Evolutionary conservation across 768 basidiomycete species (phyloP).

Genomic region (Boletus huronensis): DNA sequence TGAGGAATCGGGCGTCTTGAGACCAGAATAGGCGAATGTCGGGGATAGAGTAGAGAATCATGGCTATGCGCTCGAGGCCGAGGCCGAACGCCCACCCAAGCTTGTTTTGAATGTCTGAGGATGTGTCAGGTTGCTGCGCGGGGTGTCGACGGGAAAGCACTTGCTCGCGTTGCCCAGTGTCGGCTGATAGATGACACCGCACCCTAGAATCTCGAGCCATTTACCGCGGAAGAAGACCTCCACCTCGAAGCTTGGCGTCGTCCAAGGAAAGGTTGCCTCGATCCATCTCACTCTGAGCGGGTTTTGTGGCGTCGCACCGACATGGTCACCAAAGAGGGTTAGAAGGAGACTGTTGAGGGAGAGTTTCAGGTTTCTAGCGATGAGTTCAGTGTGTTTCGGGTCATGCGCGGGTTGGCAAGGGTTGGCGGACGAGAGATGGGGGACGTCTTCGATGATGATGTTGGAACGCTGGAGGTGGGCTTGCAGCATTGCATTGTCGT

Average conservation of each 20-base stretch:
- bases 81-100: slow-evolving; percentile 98
- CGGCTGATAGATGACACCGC: slow-evolving; percentile 85
- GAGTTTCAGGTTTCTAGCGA: slow-evolving; percentile 84
- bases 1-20: slow-evolving; percentile 76
- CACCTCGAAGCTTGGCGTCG: slow-evolving; percentile 95
- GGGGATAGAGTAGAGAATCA: slow-evolving; percentile 95
- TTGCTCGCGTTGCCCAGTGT: slow-evolving; percentile 84
- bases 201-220: slow-evolving; percentile 96
- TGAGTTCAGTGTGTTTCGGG: slow-evolving; percentile 63
- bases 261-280: slow-evolving; percentile 97
- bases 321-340: slow-evolving; percentile 67
- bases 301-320: slow-evolving; percentile 48
- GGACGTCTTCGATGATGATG: slow-evolving; percentile 85
- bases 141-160: slow-evolving; percentile 27
- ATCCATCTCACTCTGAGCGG: slow-evolving; percentile 95
- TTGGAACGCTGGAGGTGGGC: slow-evolving; percentile 62
- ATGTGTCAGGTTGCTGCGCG: slow-evolving; percentile 8
- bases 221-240: slow-evolving; percentile 95
- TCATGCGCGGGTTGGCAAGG: slow-evolving; percentile 80
- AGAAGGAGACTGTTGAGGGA: slow-evolving; percentile 85
- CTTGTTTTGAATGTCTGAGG: slow-evolving; percentile 69
- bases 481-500: slow-evolving; percentile 66
- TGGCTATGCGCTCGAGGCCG: slow-evolving; percentile 94
- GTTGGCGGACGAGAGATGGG: slow-evolving; percentile 68
- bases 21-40: slow-evolving; percentile 99